Percentiles rank a stretch among this genome's conserved stretches.
These are phyloP conservation scores for Salix viminalis DNA, from an alignment of 345 rosid species.

Conservation along the genomic window DNA sequence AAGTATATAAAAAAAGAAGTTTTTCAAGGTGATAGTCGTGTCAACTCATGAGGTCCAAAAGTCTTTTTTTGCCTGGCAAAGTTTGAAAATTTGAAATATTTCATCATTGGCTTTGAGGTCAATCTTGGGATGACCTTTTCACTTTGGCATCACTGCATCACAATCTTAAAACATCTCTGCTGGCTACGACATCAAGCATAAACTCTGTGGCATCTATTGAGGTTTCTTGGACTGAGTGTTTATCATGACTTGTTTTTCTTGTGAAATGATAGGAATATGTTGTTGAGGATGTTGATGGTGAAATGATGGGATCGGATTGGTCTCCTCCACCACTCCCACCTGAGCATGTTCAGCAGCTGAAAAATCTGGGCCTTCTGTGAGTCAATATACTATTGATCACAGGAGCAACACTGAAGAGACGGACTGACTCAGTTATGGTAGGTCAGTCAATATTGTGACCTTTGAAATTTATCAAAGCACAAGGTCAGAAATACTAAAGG, in stretches of 20 bases:
- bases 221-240: neutral
- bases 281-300: conserved; percentile 96
- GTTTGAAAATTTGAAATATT: neutral
- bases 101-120: no score
- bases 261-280: conserved; percentile 66
- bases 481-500: neutral
- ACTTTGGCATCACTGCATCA: neutral
- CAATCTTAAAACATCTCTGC: neutral
- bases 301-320: conserved; percentile 83
- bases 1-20: neutral
- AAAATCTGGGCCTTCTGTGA: conserved; percentile 81
- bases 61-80: neutral
- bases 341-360: conserved; percentile 91
- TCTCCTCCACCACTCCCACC: conserved; percentile 77
- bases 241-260: neutral
- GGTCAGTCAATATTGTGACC: conserved; percentile 18
- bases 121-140: neutral
- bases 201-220: neutral
- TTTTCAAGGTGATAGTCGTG: neutral
- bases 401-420: conserved; percentile 22
- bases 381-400: conserved; percentile 2
- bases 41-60: neutral
- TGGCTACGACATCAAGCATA: neutral
- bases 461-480: neutral
- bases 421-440: conserved; percentile 23